phyloP scores from a whole-genome alignment of 163 green algal genomes.

The Scenedesmus sp. region DNA sequence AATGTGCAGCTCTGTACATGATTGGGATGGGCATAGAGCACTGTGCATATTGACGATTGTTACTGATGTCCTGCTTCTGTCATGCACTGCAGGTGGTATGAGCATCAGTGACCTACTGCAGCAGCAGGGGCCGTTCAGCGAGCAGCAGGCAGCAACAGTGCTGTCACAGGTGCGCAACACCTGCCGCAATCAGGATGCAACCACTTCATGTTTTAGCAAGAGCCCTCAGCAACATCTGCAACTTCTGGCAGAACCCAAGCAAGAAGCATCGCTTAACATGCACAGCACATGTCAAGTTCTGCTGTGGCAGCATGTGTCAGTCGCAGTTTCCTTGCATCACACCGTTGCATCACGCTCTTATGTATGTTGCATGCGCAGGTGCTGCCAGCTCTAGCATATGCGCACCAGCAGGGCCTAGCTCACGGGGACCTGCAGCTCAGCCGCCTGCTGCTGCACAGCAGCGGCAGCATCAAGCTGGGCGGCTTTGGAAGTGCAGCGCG shows the following conservation, averaged over 20 bases:
- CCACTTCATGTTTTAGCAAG: background rate
- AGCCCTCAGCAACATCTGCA: background rate
- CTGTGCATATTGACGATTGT: background rate
- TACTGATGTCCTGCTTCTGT: background rate
- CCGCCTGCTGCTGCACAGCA: slow-evolving; percentile 15
- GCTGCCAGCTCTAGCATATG: slow-evolving; percentile 2
- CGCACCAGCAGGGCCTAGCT: slow-evolving; percentile 5
- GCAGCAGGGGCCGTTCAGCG: slow-evolving; percentile 13
- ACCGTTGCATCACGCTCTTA: background rate
- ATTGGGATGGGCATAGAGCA: background rate
- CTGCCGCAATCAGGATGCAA: background rate
- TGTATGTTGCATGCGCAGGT: slow-evolving; percentile 16
- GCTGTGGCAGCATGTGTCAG: background rate
- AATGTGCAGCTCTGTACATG: background rate
- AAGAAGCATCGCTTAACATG: background rate
- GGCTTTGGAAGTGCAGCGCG: slow-evolving; percentile 13
- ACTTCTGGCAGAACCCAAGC: background rate
- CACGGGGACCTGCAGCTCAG: slow-evolving; percentile 12
- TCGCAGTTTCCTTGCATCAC: background rate
- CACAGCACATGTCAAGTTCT: background rate
- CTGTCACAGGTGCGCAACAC: slow-evolving; percentile 20
- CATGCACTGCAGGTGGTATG: background rate
- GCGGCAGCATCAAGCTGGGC: slow-evolving; percentile 10
- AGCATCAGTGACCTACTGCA: slow-evolving; percentile 1
- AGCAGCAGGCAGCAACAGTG: slow-evolving; percentile 30